Evolutionary conservation across 768 basidiomycete genomes (phyloP), one percentile per base, ranked within the genome.

Genomic region (Hericium erinaceus): DNA sequence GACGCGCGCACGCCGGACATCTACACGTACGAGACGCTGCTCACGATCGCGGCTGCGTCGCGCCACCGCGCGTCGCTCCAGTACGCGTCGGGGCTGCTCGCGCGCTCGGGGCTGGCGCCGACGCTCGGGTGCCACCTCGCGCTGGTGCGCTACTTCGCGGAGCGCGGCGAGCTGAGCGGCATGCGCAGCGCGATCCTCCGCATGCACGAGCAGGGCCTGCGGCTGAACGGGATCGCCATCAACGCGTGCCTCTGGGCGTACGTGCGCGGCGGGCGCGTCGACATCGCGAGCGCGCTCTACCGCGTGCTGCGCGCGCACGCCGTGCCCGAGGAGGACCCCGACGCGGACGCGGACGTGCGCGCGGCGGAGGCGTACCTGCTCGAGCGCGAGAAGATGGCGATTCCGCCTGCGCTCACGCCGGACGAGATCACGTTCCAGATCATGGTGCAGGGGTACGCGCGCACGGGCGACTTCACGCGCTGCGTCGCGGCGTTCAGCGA

Each of bases 161-260:
- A 66, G 38, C 77, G 70, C 33, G 69, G 72, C 16, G 75, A 83
- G 44, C 66, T 87, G 9, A 60, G 69, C 2, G 80, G 79, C 16
- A 74, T 91, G 48, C 81, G 84, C 48, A 72, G 77, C 3, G 80
- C 78, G 6, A 61, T 91, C 7, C 62, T 67, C 48, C 77, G 73
- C 64, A 80, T 91, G 73, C 68, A 72, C 52, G 71, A 77, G 39
- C 77, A 80, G 41, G 73, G 69, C 26, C 55, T 81, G 51, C 75
- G 79, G 40, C 65, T 91, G 15, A 81, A 81, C 7, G 61, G 87
- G 20, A 85, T 85, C 55, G 86, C 84, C 11, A 64, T 86, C 62
- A 92, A 92, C 64, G 76, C 81, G 7, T 82, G 80, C 63, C 71
- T 93, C 9, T 87, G 82, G 83, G 84, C 85, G 0, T 91, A 80